These are phyloP conservation scores for Neotropicomus parvogracilis DNA, from an alignment of 1,284 basidiomycete species.

Conservation along the genomic window DNA sequence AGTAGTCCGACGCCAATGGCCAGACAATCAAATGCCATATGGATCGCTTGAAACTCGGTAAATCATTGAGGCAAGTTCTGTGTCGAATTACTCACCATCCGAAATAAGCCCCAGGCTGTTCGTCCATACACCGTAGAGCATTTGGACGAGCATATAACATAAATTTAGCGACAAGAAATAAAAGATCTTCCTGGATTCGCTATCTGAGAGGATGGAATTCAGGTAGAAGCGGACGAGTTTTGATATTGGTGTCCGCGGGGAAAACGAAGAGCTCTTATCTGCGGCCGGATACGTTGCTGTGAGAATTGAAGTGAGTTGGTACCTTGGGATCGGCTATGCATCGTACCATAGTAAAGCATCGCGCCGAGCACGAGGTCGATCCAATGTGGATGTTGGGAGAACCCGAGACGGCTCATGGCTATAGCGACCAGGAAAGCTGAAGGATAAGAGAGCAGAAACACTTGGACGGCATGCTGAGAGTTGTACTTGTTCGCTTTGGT, in stretches of 20 bases:
- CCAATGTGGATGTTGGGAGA: constrained; percentile 53
- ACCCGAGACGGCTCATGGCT: constrained; percentile 50
- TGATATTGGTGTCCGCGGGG: constrained; percentile 53
- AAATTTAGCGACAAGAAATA: constrained; percentile 95
- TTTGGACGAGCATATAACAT: constrained; percentile 93
- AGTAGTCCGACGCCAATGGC: constrained; percentile 95
- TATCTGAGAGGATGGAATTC: constrained; percentile 85
- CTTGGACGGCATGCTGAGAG: constrained; percentile 47
- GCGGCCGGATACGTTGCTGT: constrained; percentile 56
- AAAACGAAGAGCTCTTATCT: constrained; percentile 41
- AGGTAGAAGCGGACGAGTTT: constrained; percentile 71
- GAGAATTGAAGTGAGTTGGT: constrained; percentile 6
- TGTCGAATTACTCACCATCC: constrained; percentile 64
- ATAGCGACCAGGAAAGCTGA: constrained; percentile 43
- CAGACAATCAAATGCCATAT: constrained; percentile 99
- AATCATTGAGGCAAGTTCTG: not conserved
- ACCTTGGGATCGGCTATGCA: not conserved
- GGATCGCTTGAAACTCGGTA: constrained; percentile 70
- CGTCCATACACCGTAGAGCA: constrained; percentile 96
- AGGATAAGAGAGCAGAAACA: constrained; percentile 54
- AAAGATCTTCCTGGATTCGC: constrained; percentile 93
- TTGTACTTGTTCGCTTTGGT: constrained; percentile 46
- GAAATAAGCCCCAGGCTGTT: constrained; percentile 96
- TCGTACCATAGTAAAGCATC: constrained; percentile 59
- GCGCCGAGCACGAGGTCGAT: constrained; percentile 49